Percentiles rank a stretch among this genome's conserved stretches.
These are phyloP conservation scores for Neonectria punicea DNA, from an alignment of 2,329 filamentous ascomycete species.

Conservation along the genomic window DNA sequence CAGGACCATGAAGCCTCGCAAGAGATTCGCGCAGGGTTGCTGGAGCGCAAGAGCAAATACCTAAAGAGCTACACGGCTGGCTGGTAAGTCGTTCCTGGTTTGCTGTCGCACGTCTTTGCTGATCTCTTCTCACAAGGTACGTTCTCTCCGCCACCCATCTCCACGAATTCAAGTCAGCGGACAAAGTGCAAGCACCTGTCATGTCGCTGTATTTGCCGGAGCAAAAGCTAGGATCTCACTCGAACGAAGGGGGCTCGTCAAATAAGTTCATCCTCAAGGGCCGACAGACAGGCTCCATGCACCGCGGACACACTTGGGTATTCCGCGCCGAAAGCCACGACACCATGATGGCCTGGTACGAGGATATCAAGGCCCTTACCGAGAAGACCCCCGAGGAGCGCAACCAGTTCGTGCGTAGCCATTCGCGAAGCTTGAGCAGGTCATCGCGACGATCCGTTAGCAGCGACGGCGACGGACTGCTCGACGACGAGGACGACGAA, in stretches of 20 bases:
- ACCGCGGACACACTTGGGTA: constrained; percentile 81
- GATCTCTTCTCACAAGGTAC: constrained; percentile 70
- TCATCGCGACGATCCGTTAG: constrained; percentile 70
- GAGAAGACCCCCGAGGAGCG: constrained; percentile 90
- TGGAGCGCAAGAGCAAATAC: constrained; percentile 99
- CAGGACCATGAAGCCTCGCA: constrained; percentile 83
- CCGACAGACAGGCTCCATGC: constrained; percentile 90
- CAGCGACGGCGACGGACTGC: constrained; percentile 82
- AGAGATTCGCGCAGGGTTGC: constrained; percentile 88
- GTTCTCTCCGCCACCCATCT: constrained; percentile 95
- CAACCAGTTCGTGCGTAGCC: constrained; percentile 84
- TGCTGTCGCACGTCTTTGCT: constrained; percentile 1
- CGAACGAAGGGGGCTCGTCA: constrained; percentile 81
- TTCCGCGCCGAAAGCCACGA: constrained; percentile 81
- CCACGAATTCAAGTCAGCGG: constrained; percentile 98
- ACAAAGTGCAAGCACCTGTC: constrained; percentile 88
- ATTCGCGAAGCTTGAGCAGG: constrained; percentile 81
- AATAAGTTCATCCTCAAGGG: constrained; percentile 99
- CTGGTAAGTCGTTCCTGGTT: constrained; percentile 70
- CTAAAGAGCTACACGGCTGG: constrained; percentile 96
- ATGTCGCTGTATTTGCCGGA: constrained; percentile 97
- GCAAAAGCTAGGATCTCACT: constrained; percentile 94
- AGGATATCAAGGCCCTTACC: constrained; percentile 89
- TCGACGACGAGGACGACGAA: constrained; percentile 77
- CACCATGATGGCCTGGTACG: constrained; percentile 97